Conservation (phyloP, 768 basidiomycete genomes). For the Daedalea quercina region DNA sequence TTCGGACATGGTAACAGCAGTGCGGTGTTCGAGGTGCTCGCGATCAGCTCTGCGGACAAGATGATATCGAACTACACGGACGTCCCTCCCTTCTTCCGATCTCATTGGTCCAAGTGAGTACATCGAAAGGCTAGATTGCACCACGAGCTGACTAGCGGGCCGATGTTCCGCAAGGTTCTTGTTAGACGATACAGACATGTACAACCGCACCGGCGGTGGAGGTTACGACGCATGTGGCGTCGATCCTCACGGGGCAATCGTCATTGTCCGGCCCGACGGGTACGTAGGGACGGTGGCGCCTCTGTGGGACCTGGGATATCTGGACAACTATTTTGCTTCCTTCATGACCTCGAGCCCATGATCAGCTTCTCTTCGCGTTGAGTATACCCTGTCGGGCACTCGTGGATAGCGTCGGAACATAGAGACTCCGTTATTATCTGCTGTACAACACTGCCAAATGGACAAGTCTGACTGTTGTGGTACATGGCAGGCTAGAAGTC, state of each 20-base stretch:
- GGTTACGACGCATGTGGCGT: slow-evolving; percentile 56
- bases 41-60: slow-evolving; percentile 13
- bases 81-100: slow-evolving; percentile 38
- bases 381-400: not conserved
- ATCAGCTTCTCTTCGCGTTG: not conserved
- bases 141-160: not conserved
- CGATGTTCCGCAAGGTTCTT: slow-evolving; percentile 40
- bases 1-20: slow-evolving; percentile 1
- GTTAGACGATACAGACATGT: slow-evolving; percentile 47
- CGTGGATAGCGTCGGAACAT: not conserved
- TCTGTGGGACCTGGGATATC: slow-evolving; percentile 28
- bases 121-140: not conserved
- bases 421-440: not conserved
- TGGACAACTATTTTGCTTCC: slow-evolving; percentile 42
- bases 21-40: slow-evolving; percentile 10
- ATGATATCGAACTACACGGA: slow-evolving; percentile 21
- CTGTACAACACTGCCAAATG: not conserved
- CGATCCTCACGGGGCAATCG: slow-evolving; percentile 36
- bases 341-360: slow-evolving; percentile 28
- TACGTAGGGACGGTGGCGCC: slow-evolving; percentile 55
- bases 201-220: slow-evolving; percentile 39
- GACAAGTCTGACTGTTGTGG: not conserved
- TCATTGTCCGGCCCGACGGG: slow-evolving; percentile 59
- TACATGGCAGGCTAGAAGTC: not conserved
- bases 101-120: slow-evolving; percentile 56